phyloP scores from a whole-genome alignment of 305 asterid genomes.

The Euphrasia arctica region DNA sequence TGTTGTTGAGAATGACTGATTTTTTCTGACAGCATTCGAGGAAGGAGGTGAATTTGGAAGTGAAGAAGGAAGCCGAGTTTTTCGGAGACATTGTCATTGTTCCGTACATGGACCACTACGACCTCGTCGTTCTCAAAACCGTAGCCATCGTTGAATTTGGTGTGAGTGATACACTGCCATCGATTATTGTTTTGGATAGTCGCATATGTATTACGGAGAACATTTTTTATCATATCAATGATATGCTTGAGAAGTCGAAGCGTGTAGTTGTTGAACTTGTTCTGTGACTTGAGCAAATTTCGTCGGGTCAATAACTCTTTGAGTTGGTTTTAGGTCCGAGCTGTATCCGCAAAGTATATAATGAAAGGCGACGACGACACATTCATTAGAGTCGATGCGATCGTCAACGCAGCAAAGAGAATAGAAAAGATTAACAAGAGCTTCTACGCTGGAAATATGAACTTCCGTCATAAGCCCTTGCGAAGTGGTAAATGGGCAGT shows the following conservation, averaged over 20 bases:
- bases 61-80: constrained; percentile 68
- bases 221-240: neutral
- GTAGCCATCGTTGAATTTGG: constrained; percentile 74
- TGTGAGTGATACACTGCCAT: constrained; percentile 37
- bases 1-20: neutral
- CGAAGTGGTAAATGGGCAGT: constrained; percentile 89
- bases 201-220: neutral
- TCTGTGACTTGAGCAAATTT: neutral
- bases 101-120: constrained; percentile 71
- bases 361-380: constrained; percentile 91
- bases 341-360: constrained; percentile 49
- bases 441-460: constrained; percentile 68
- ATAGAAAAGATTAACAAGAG: constrained; percentile 34
- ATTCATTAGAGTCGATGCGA: constrained; percentile 67
- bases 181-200: neutral
- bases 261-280: neutral
- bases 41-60: constrained; percentile 51
- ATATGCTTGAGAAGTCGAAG: neutral
- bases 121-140: constrained; percentile 72
- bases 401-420: constrained; percentile 45
- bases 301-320: constrained; percentile 1
- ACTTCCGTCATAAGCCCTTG: constrained; percentile 61
- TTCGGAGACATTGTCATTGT: constrained; percentile 69
- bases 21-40: constrained; percentile 45
- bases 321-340: constrained; percentile 41